Evolutionary conservation across 139 green algal species (phyloP), one percentile per base, ranked within the genome.

Genomic region (Dunaliella primolecta): DNA sequence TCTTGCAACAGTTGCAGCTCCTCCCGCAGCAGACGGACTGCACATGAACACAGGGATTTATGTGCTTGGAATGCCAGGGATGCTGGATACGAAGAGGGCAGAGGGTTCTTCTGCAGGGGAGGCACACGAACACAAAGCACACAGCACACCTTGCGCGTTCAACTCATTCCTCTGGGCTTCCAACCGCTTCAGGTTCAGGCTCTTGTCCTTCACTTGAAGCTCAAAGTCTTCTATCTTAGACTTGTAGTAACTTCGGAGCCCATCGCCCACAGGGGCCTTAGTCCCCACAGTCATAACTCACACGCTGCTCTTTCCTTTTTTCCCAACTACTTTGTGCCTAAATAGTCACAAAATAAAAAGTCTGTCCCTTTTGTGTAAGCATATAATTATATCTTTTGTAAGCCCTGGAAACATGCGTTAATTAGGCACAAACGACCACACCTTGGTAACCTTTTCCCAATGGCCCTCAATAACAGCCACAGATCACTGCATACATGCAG

Each of bases 1-100:
- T 99, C 97, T 87, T 99, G 97, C 34, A 99, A 90, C 86, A 99
- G 90, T 89, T 98, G 95, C 35, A 99, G 90, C 94, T 99, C 97
- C 89, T 99, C 97, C 20, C 95, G 90, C 11, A 99, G 89, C 87
- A 98, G 81, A 0, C 97, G 91, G 1, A 99, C 97, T 99, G 96
- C 91, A 90, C n/a, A n/a, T n/a, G n/a, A n/a, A n/a, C n/a, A n/a
- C n/a, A n/a, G n/a, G n/a, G n/a, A n/a, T n/a, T n/a, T n/a, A n/a
- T n/a, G n/a, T n/a, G n/a, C n/a, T n/a, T n/a, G n/a, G n/a, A n/a
- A n/a, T n/a, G n/a, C n/a, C n/a, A n/a, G n/a, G n/a, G n/a, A n/a
- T n/a, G n/a, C n/a, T n/a, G n/a, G n/a, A n/a, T n/a, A n/a, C n/a
- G n/a, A n/a, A n/a, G n/a, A n/a, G n/a, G n/a, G n/a, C n/a, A n/a